Percentiles rank a stretch among this genome's conserved stretches.
These are phyloP conservation scores for Skeletonema menzelii DNA, from an alignment of 108 stramenopile species.

Conservation along the genomic window DNA sequence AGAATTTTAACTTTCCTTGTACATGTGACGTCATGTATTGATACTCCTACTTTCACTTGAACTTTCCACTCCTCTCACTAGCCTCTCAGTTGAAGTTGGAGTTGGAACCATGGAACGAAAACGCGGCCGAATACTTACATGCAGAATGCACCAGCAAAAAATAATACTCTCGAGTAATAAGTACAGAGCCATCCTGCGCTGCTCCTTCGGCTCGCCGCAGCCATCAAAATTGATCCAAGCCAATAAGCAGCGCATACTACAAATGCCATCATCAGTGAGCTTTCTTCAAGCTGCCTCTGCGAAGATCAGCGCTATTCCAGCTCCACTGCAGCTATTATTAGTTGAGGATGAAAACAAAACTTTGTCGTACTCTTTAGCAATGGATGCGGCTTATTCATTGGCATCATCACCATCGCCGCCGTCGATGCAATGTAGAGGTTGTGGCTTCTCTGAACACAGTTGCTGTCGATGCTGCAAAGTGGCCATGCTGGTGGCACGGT, in stretches of 20 bases:
- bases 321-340: not conserved
- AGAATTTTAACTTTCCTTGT: not conserved
- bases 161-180: no score
- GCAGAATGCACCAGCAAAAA: no score
- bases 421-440: constrained; percentile 1
- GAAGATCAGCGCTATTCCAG: not conserved
- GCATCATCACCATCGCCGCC: constrained; percentile 3
- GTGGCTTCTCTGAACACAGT: not conserved
- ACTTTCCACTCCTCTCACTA: no score
- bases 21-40: not conserved
- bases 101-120: no score
- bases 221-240: no score
- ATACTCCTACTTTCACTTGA: no score
- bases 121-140: no score
- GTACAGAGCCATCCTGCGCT: no score
- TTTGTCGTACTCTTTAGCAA: constrained; percentile 27
- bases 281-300: not conserved
- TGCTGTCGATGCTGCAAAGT: constrained; percentile 39
- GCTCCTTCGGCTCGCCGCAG: no score
- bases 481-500: constrained; percentile 19
- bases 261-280: not conserved
- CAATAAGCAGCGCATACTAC: no score
- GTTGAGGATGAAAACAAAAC: not conserved
- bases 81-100: not conserved
- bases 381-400: constrained; percentile 32